Evolutionary conservation across 441 rosid genomes (phyloP).

Genomic region (Manihot esculenta): DNA sequence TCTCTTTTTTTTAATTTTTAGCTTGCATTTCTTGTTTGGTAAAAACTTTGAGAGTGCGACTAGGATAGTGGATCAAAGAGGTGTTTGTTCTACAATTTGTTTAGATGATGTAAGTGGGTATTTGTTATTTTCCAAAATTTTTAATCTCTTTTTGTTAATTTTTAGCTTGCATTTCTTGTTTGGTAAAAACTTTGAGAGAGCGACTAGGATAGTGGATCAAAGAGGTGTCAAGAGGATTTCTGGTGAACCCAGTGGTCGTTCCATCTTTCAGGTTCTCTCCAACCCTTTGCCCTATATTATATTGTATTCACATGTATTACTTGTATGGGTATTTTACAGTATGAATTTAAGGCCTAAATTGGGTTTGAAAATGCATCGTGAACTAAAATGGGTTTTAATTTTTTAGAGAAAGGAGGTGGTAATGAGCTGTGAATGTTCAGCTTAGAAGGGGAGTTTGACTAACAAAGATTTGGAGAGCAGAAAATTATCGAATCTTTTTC

Average conservation of each 20-base stretch:
- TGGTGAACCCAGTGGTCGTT: constrained; percentile 74
- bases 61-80: constrained; percentile 64
- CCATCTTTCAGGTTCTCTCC: constrained; percentile 62
- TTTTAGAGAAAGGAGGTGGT: no score
- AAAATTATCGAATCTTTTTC: no score
- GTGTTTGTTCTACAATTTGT: no score
- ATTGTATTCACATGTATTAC: not conserved
- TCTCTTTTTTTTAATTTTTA: constrained; percentile 22
- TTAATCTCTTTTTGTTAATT: not conserved
- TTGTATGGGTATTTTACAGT: not conserved
- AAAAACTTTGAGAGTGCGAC: constrained; percentile 80
- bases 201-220: constrained; percentile 70
- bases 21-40: constrained; percentile 80
- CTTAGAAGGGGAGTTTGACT: no score
- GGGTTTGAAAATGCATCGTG: not conserved
- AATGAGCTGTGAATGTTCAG: no score
- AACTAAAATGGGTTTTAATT: not conserved
- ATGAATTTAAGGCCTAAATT: not conserved
- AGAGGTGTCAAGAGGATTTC: constrained; percentile 68
- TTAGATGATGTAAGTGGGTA: no score
- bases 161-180: constrained; percentile 72
- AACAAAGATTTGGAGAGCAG: not conserved
- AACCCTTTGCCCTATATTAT: not conserved
- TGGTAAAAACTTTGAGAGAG: constrained; percentile 82
- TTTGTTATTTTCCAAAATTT: no score